Percentiles rank a stretch among this genome's conserved stretches.
These are phyloP conservation scores for Desmodesmus armatus DNA, from an alignment of 139 green algal genomes.

Conservation along the genomic window DNA sequence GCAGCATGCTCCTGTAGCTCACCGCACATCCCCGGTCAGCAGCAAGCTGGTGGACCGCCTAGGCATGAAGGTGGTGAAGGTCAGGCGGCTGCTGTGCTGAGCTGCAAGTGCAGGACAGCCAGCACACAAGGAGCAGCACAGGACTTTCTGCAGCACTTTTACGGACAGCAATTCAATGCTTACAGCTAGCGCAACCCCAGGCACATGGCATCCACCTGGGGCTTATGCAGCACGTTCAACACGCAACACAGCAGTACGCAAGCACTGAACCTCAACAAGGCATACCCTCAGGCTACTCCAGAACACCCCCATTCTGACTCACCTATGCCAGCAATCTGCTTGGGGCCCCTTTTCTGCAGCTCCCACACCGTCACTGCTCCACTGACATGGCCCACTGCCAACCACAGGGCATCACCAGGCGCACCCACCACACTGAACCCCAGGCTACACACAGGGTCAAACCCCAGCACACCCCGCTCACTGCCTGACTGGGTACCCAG, in stretches of 20 bases:
- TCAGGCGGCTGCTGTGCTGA: conserved; percentile 50
- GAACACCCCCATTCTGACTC: too few relatives aligned
- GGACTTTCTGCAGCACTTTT: too few relatives aligned
- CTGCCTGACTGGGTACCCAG: neutral
- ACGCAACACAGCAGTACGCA: too few relatives aligned
- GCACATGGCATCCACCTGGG: too few relatives aligned
- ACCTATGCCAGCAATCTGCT: conserved; percentile 50
- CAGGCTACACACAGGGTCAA: conserved; percentile 60
- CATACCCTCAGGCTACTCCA: too few relatives aligned
- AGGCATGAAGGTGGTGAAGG: conserved; percentile 57
- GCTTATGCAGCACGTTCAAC: too few relatives aligned
- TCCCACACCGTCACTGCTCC: conserved; percentile 62
- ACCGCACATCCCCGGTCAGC: conserved; percentile 39
- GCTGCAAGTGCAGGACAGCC: neutral
- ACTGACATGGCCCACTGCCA: conserved; percentile 63
- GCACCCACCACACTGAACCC: conserved; percentile 44
- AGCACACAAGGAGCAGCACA: neutral
- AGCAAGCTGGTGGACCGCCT: conserved; percentile 35
- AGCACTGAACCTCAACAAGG: too few relatives aligned
- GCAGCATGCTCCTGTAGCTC: too few relatives aligned
- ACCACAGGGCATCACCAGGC: conserved; percentile 58
- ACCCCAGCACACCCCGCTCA: too few relatives aligned
- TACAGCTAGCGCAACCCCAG: too few relatives aligned
- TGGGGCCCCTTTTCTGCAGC: conserved; percentile 51
- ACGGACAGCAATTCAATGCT: too few relatives aligned